A percentile compares a stretch with the other conserved stretches of the same genome.
Conservation (phyloP, 208 protist genomes). For the Leishmania lainsoni region DNA sequence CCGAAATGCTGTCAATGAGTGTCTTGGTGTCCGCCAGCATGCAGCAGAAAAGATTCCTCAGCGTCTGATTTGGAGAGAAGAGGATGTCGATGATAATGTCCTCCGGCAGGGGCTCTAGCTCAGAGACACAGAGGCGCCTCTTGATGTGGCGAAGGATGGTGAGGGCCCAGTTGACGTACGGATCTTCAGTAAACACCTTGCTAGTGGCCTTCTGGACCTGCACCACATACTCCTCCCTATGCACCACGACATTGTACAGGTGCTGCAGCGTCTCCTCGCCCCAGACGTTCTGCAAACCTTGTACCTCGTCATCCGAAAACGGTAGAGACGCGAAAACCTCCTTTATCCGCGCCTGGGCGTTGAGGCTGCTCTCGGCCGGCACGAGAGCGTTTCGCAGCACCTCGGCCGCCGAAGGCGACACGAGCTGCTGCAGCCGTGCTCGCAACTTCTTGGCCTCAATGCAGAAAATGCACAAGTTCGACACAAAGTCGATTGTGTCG, state of each 20-base stretch:
- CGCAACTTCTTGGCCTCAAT: conserved; percentile 79
- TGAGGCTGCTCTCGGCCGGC: conserved; percentile 5
- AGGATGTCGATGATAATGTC: conserved; percentile 75
- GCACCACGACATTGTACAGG: conserved; percentile 73
- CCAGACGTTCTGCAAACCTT: conserved; percentile 56
- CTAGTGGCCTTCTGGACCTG: conserved; percentile 54
- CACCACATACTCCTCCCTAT: conserved; percentile 86
- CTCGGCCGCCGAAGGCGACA: conserved; percentile 67
- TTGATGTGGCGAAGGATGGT: conserved; percentile 63
- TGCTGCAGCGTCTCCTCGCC: conserved; percentile 45
- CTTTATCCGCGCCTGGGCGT: conserved; percentile 1
- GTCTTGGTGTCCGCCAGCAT: conserved; percentile 51
- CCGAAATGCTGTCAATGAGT: conserved; percentile 42
- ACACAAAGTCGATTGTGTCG: conserved; percentile 87
- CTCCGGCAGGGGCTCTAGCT: conserved; percentile 37
- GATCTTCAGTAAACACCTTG: conserved; percentile 61
- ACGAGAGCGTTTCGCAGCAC: conserved; percentile 53
- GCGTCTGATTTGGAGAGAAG: conserved; percentile 71
- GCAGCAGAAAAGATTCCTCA: conserved; percentile 83
- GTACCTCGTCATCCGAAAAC: conserved; percentile 56
- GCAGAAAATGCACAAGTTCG: conserved; percentile 79
- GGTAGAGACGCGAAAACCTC: conserved; percentile 47
- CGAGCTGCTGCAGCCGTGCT: conserved; percentile 63
- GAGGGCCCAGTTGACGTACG: conserved; percentile 73
- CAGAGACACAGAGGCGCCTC: conserved; percentile 29